These are phyloP conservation scores for Cryptococcus sp. DNA, from an alignment of 1,284 basidiomycete species.

Conservation along the genomic window DNA sequence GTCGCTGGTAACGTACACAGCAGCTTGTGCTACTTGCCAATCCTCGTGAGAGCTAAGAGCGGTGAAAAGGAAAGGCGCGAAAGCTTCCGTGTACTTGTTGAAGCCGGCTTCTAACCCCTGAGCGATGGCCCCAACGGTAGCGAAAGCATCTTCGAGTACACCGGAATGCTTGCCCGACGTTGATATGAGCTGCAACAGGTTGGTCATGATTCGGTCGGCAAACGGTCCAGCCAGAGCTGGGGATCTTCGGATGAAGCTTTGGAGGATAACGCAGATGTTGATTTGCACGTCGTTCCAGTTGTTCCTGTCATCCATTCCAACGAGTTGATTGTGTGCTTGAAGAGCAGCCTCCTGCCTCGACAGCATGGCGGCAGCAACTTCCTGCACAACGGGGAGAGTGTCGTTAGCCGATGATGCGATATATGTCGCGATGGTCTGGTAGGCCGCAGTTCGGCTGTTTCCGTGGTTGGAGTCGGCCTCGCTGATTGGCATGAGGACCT, in stretches of 20 bases:
- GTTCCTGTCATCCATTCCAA: slow-evolving; percentile 93
- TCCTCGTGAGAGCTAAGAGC: slow-evolving; percentile 94
- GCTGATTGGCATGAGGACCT: slow-evolving; percentile 77
- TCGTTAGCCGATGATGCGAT: slow-evolving; percentile 80
- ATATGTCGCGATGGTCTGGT: slow-evolving; percentile 89
- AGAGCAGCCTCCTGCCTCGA: slow-evolving; percentile 87
- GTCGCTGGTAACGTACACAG: slow-evolving; percentile 93
- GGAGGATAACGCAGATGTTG: slow-evolving; percentile 86
- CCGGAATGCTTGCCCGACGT: slow-evolving; percentile 89
- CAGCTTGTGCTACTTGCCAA: slow-evolving; percentile 91
- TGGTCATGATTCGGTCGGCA: slow-evolving; percentile 93
- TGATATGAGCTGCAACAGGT: slow-evolving; percentile 81
- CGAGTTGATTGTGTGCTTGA: slow-evolving; percentile 83
- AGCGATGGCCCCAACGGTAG: slow-evolving; percentile 84
- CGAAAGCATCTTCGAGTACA: slow-evolving; percentile 95
- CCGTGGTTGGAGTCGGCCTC: slow-evolving; percentile 82
- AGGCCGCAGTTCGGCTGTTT: slow-evolving; percentile 92
- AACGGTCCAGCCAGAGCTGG: slow-evolving; percentile 80
- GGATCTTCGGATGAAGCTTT: slow-evolving; percentile 84
- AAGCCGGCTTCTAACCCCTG: slow-evolving; percentile 81
- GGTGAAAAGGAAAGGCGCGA: slow-evolving; percentile 84
- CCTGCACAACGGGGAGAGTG: slow-evolving; percentile 77
- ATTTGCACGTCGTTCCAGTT: slow-evolving; percentile 99
- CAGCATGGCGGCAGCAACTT: slow-evolving; percentile 78
- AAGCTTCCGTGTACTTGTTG: slow-evolving; percentile 83